A percentile compares a stretch with the other conserved stretches of the same genome.
Evolutionary conservation across 495 filamentous ascomycete species (phyloP).

Genomic region (Neurospora terricola): DNA sequence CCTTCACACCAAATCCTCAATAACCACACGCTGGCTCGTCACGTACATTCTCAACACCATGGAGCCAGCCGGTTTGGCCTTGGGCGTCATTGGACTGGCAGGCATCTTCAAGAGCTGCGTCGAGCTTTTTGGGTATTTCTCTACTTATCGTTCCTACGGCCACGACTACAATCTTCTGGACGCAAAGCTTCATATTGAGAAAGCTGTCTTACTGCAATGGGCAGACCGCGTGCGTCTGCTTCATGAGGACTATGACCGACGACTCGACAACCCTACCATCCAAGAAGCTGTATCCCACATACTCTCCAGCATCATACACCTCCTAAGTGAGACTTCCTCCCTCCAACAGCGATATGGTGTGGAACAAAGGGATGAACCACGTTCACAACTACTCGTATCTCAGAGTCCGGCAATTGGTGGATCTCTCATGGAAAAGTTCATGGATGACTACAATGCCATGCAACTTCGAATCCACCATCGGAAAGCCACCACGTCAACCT

Average conservation of each 20-base stretch:
- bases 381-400: neutral
- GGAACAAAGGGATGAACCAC: neutral
- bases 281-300: neutral
- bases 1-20: neutral
- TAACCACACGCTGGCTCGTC: neutral
- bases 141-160: neutral
- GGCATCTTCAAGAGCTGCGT: neutral
- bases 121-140: neutral
- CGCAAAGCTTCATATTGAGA: constrained; percentile 1
- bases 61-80: neutral
- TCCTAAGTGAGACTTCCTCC: neutral
- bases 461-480: neutral
- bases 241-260: neutral
- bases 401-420: neutral
- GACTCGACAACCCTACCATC: neutral
- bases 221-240: neutral
- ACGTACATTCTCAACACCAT: neutral
- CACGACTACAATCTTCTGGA: neutral
- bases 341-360: neutral
- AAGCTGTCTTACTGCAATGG: neutral
- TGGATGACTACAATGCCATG: neutral
- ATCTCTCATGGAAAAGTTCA: neutral
- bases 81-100: neutral
- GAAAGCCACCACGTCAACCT: neutral
- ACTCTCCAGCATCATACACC: neutral